These are phyloP conservation scores for Dactylonectria estremocensis DNA, from an alignment of 2,329 filamentous ascomycete genomes.

Conservation along the genomic window DNA sequence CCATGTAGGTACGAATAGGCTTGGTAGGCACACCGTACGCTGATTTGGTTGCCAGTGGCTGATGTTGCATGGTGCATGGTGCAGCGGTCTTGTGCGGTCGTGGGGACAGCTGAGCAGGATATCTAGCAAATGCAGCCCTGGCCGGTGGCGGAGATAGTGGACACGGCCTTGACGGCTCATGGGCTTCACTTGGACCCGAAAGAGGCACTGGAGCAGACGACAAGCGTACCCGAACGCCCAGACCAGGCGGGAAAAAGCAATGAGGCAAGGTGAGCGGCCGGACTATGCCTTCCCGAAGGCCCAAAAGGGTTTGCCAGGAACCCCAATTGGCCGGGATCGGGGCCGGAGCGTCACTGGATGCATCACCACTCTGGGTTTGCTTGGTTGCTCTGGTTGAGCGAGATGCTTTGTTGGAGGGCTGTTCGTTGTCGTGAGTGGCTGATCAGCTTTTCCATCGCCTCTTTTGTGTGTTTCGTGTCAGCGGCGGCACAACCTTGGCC, in stretches of 20 bases:
- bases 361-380: slow-evolving; percentile 24
- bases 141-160: slow-evolving; percentile 16
- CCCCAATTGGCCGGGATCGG: slow-evolving; percentile 45
- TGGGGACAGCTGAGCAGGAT: slow-evolving; percentile 37
- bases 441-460: slow-evolving; percentile 10
- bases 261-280: slow-evolving; percentile 40
- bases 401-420: slow-evolving; percentile 18
- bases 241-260: slow-evolving; percentile 47
- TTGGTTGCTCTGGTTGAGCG: slow-evolving; percentile 29
- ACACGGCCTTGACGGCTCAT: slow-evolving; percentile 16
- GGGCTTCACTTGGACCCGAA: slow-evolving; percentile 25
- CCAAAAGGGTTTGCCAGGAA: slow-evolving; percentile 34
- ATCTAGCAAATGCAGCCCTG: slow-evolving; percentile 25
- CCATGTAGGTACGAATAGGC: slow-evolving; percentile 8
- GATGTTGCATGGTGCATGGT: slow-evolving; percentile 31
- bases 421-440: slow-evolving; percentile 22
- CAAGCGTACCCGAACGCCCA: slow-evolving; percentile 45
- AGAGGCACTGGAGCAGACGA: slow-evolving; percentile 36
- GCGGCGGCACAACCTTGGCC: slow-evolving; percentile 15
- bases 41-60: slow-evolving; percentile 7
- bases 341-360: slow-evolving; percentile 41
- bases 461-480: slow-evolving; percentile 30
- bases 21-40: slow-evolving; percentile 16
- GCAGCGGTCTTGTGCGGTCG: slow-evolving; percentile 37
- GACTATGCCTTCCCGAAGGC: slow-evolving; percentile 37